Base-by-base conservation (phyloP, 768 basidiomycete genomes). In the Glaciozyma martinii region DNA sequence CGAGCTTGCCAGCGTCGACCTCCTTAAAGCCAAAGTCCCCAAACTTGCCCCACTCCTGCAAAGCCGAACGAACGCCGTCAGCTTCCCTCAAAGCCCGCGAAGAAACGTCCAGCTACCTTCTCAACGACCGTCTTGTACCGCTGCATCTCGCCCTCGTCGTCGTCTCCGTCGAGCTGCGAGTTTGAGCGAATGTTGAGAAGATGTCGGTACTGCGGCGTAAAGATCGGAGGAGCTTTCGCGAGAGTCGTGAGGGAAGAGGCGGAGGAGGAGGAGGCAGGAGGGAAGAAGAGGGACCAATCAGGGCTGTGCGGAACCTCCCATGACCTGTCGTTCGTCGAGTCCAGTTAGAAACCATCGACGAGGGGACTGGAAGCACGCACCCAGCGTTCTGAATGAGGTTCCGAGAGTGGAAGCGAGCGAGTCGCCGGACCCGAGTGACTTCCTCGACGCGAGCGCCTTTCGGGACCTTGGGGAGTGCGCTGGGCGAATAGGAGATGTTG, bases 381-480 rank as follows among this genome's bases (percentile, higher is more conserved):
- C 81, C 78, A 1, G 79, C 80, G 5, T 80, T 84, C 72, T 83
- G 84, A 59, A 97, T 85, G 29, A 98, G 80, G 74, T 97, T 92
- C 3, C 83, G 82, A 1, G 87, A 85, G 76, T 97, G 95, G 79
- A 90, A 86, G 30, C 93, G 79, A 3, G 94, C 90, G 67, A 88
- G 86, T 59, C 91, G 80, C 33, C 86, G 81, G 2, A 91, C 86
- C 69, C 83, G 82, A 65, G 88, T 82, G 25, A 94, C 83, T 15
- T 86, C 82, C n/a, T 88, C 80, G 0, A 87, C 85, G 49, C 86
- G 82, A 1, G 86, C 86, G 1, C 90, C 91, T 27, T 84, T 82
- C 30, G 92, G 82, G 0, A 89, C 82, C 0, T 84, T 83, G 25
- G 76, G 77, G 10, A 57, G 33, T 21, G 80, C 82, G 5, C 78